phyloP scores from a whole-genome alignment of 345 rosid genomes.

The Schrenkiella parvula region DNA sequence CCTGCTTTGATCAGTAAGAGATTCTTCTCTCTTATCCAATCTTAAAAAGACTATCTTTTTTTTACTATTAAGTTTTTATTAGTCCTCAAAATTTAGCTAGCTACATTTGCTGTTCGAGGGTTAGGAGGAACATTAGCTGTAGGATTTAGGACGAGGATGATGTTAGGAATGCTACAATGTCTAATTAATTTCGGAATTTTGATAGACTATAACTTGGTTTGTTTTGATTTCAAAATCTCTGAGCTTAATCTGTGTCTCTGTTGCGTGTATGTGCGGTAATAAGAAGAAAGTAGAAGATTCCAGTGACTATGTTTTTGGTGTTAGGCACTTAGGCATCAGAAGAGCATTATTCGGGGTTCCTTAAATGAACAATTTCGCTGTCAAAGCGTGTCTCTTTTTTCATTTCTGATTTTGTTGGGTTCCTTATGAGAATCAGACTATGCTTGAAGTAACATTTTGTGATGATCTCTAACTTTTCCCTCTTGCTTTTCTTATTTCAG shows the following conservation, averaged over 20 bases:
- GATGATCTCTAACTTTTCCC: background rate
- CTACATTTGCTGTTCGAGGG: background rate
- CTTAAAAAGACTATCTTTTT: background rate
- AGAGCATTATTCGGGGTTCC: background rate
- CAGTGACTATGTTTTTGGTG: background rate
- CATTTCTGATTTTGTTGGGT: background rate
- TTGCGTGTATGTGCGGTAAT: background rate
- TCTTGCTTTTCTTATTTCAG: constrained; percentile 26
- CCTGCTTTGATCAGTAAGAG: constrained; percentile 62
- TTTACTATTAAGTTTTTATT: background rate
- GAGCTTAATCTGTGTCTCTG: background rate
- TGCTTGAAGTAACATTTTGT: background rate
- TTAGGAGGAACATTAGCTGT: background rate
- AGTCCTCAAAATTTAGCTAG: background rate
- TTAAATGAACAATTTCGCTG: background rate
- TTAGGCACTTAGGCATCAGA: background rate
- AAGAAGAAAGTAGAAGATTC: background rate
- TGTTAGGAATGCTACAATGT: too few species aligned
- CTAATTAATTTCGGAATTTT: too few species aligned
- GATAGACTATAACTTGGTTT: too few species aligned
- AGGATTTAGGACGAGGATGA: too few species aligned
- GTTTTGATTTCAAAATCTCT: too few species aligned
- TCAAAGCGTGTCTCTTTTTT: background rate
- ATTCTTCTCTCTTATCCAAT: background rate
- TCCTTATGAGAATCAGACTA: background rate